Evolutionary conservation across 2,329 filamentous ascomycete species (phyloP).

Genomic region (Penicillium glabrum): DNA sequence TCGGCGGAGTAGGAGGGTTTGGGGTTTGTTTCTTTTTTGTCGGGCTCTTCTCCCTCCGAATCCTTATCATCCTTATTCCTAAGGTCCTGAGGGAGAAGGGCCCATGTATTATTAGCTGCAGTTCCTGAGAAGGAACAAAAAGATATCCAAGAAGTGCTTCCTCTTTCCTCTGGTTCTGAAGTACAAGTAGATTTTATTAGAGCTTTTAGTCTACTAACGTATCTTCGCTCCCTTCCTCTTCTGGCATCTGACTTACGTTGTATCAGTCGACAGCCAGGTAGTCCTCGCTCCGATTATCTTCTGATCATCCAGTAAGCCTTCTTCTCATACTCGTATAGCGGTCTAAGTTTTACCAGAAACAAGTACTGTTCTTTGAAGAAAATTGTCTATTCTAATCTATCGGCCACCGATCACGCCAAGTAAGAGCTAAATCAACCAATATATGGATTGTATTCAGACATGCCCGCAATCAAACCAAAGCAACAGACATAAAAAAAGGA

Average conservation of each 20-base stretch:
- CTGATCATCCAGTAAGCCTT: too few species aligned
- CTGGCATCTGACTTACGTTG: too few species aligned
- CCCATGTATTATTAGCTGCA: background rate
- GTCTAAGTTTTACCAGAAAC: background rate
- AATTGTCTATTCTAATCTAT: constrained; percentile 23
- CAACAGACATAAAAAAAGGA: constrained; percentile 7
- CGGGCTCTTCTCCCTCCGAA: too few species aligned
- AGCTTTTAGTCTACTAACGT: too few species aligned
- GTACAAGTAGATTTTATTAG: background rate
- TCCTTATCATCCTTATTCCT: too few species aligned
- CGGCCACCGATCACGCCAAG: constrained; percentile 8
- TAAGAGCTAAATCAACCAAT: constrained; percentile 9
- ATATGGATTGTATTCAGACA: background rate
- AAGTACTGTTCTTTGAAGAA: background rate
- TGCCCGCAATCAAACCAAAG: constrained; percentile 9
- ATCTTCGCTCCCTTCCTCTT: too few species aligned
- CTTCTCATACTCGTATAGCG: too few species aligned
- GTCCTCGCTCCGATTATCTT: too few species aligned
- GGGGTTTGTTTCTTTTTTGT: background rate
- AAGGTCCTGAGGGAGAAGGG: background rate
- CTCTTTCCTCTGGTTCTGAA: background rate
- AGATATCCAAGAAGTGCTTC: background rate
- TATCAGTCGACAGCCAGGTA: too few species aligned
- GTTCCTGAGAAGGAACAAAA: background rate
- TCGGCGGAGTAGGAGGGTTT: background rate